Percentiles rank a stretch among this genome's conserved stretches.
phyloP scores from a whole-genome alignment of 176 grass and related monocot species.

The Miscanthus lutarioriparius region DNA sequence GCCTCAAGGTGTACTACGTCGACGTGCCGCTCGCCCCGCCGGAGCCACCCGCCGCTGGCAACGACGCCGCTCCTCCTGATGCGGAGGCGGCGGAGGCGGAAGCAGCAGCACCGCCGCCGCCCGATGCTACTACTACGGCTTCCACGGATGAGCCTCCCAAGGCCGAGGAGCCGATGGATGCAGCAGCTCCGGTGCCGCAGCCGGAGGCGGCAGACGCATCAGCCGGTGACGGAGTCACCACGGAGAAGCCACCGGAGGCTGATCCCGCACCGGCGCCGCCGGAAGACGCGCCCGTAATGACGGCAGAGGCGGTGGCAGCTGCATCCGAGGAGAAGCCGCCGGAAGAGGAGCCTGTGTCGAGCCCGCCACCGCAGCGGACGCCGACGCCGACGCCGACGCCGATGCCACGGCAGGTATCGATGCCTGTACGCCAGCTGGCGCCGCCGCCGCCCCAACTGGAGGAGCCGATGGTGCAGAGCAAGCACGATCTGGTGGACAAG shows the following conservation, averaged over 20 bases:
- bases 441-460: slow-evolving; percentile 12
- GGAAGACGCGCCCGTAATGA: slow-evolving; percentile 14
- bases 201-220: background rate
- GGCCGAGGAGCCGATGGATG: slow-evolving; percentile 2
- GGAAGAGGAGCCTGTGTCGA: slow-evolving; percentile 11
- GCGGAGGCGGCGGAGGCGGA: background rate
- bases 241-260: slow-evolving; percentile 14
- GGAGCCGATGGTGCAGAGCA: slow-evolving; percentile 56
- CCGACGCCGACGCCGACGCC: background rate
- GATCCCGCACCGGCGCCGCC: background rate
- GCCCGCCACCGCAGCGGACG: slow-evolving; percentile 17
- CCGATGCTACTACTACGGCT: background rate
- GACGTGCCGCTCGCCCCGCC: slow-evolving; percentile 48
- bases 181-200: background rate
- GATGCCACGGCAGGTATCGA: slow-evolving; percentile 28
- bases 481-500: slow-evolving; percentile 94
- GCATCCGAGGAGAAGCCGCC: slow-evolving; percentile 28
- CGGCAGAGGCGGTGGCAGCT: slow-evolving; percentile 1
- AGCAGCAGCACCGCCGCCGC: background rate
- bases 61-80: background rate
- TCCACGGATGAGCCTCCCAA: slow-evolving; percentile 17
- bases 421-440: slow-evolving; percentile 5
- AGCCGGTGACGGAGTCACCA: slow-evolving; percentile 8
- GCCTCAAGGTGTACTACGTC: slow-evolving; percentile 76
- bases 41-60: background rate